Evolutionary conservation across 345 rosid species (phyloP), one percentile per base, ranked within the genome.

Genomic region (Turritis glabra): DNA sequence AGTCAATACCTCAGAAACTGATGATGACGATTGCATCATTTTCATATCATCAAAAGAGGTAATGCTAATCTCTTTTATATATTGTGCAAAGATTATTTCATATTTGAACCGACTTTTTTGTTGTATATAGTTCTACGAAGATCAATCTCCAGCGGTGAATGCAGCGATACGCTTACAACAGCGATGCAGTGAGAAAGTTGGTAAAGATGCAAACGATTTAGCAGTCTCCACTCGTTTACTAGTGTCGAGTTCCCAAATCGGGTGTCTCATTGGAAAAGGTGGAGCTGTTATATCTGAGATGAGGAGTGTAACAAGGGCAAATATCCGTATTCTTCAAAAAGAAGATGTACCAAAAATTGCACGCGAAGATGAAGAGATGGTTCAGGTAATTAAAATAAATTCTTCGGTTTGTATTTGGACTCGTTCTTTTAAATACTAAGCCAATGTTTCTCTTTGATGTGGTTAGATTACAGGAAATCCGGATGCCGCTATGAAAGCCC

Each of bases 241-340:
- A 64, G 96, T 87, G 23, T 85, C 96, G 3, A 83, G 86, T 37
- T 82, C 89, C 67, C 87, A 83, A 55, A 86, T 89, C 64, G 92
- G 96, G 19, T 87, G 96, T 65, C 90, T 89, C 44, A 85, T 89
- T 40, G 96, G 96, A 19, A 86, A 88, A 79, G 88, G 92, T 33
- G 96, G 96, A 61, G 82, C 86, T 35, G 85, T 87, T 77, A 85
- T 87, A 79, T 85, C 88, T 14, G 89, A 87, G 83, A 87, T 87
- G 92, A 85, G 92, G 84, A 80, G 80, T 33, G 62, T 73, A 43
- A 87, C 92, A 38, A 81, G 85, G 73, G 88, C 92, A 8, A 84
- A 76, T 71, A 87, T 87, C 8, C 86, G 87, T 35, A 84, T 87
- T 44, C 83, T 83, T 76, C 81, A 86, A 55, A 80, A 82, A 74